Evolutionary conservation across 2,329 filamentous ascomycete genomes (phyloP).

Genomic region (Aspergillus calidoustus): DNA sequence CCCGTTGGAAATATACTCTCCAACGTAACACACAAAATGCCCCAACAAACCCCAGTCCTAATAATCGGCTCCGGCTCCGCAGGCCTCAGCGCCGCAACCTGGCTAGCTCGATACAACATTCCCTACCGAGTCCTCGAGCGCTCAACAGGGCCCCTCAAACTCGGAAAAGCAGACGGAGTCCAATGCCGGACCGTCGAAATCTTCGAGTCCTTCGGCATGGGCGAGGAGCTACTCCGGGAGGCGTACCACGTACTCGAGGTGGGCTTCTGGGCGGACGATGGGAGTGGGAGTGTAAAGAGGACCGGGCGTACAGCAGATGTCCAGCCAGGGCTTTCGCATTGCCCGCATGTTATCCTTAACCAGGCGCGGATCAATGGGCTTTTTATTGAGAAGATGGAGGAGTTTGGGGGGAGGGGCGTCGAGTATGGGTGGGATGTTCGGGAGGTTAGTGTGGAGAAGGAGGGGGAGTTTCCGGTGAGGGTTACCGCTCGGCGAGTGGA

Average conservation of each 20-base stretch:
- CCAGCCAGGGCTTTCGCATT: constrained; percentile 56
- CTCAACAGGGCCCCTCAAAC: constrained; percentile 57
- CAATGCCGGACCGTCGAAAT: constrained; percentile 66
- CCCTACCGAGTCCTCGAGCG: constrained; percentile 63
- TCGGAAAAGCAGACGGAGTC: constrained; percentile 68
- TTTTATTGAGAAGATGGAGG: constrained; percentile 57
- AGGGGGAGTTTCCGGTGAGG: constrained; percentile 53
- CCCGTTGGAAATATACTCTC: neutral
- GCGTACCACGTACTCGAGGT: constrained; percentile 64
- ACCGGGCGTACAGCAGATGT: constrained; percentile 59
- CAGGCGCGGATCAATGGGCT: constrained; percentile 61
- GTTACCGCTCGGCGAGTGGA: constrained; percentile 50
- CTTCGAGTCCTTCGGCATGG: constrained; percentile 63
- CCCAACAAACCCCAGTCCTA: constrained; percentile 48
- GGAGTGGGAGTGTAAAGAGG: constrained; percentile 43
- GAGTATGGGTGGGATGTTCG: constrained; percentile 61
- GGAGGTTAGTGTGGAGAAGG: constrained; percentile 56
- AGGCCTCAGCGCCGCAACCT: constrained; percentile 64
- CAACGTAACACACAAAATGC: neutral
- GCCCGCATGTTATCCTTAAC: constrained; percentile 62
- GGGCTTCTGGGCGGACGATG: constrained; percentile 58
- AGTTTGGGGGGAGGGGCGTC: constrained; percentile 50
- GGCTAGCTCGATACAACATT: constrained; percentile 63
- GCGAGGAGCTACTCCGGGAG: constrained; percentile 59
- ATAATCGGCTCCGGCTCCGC: constrained; percentile 67